Conservation (phyloP, 352 stramenopile species). For the Pythium oligandrum region DNA sequence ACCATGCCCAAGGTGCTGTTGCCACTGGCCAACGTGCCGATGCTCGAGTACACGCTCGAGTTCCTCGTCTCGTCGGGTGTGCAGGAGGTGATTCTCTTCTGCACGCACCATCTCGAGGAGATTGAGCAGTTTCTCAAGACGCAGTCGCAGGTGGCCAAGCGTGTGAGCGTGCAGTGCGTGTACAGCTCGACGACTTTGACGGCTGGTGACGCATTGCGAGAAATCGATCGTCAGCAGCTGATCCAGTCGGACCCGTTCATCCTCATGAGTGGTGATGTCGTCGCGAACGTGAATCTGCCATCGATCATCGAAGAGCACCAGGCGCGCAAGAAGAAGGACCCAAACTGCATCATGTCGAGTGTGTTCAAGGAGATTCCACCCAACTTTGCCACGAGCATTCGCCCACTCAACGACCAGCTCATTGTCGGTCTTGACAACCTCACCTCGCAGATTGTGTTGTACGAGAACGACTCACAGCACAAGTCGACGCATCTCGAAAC, state of each 20-base stretch:
- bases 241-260: constrained; percentile 97
- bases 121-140: constrained; percentile 83
- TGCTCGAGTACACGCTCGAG: constrained; percentile 98
- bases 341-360: constrained; percentile 94
- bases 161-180: constrained; percentile 64
- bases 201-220: constrained; percentile 92
- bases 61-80: constrained; percentile 93
- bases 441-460: constrained; percentile 83
- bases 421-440: constrained; percentile 70
- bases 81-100: constrained; percentile 95
- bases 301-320: constrained; percentile 69
- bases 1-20: constrained; percentile 91
- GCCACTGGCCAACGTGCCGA: constrained; percentile 94
- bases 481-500: constrained; percentile 49
- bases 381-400: constrained; percentile 38
- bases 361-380: constrained; percentile 89
- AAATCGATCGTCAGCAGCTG: constrained; percentile 93
- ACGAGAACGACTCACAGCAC: constrained; percentile 62
- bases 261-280: constrained; percentile 94
- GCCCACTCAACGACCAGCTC: constrained; percentile 76
- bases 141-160: constrained; percentile 48
- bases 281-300: constrained; percentile 94
- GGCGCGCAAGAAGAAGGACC: constrained; percentile 85
- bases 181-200: constrained; percentile 83
- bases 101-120: constrained; percentile 76